These are phyloP conservation scores for Stachybotrys elegans DNA, from an alignment of 2,329 filamentous ascomycete species.

Conservation along the genomic window DNA sequence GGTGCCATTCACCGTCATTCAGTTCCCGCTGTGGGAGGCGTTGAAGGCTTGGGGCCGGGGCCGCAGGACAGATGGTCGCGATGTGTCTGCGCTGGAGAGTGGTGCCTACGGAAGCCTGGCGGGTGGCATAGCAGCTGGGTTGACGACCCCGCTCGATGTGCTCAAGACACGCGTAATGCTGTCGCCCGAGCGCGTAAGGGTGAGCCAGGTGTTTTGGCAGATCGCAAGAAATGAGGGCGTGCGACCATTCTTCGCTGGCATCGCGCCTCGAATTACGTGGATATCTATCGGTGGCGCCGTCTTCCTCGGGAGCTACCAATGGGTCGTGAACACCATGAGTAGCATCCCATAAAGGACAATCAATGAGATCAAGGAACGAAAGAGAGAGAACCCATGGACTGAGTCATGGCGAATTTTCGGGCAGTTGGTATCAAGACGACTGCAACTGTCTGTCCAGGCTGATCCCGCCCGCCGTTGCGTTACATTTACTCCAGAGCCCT, in stretches of 20 bases:
- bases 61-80: constrained; percentile 26
- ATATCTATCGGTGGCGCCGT: constrained; percentile 93
- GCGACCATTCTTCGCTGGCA: constrained; percentile 67
- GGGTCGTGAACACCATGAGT: constrained; percentile 69
- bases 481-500: too few species aligned
- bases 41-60: constrained; percentile 69
- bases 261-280: constrained; percentile 84
- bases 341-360: constrained; percentile 6
- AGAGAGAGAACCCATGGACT: constrained; percentile 8
- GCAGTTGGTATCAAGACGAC: too few species aligned
- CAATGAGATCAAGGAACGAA: constrained; percentile 7
- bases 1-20: constrained; percentile 94
- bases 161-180: constrained; percentile 97
- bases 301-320: constrained; percentile 91
- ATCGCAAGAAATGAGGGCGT: constrained; percentile 63
- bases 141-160: constrained; percentile 93
- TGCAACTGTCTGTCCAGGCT: too few species aligned
- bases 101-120: constrained; percentile 79
- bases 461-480: too few species aligned
- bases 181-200: constrained; percentile 60
- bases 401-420: too few species aligned
- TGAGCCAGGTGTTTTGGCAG: constrained; percentile 52
- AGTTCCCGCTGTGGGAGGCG: constrained; percentile 95
- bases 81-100: constrained; percentile 70
- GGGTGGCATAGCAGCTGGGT: constrained; percentile 77